A percentile compares a stretch with the other conserved stretches of the same genome.
These are phyloP conservation scores for Cylindrotheca closterium DNA, from an alignment of 108 stramenopile species.

Conservation along the genomic window DNA sequence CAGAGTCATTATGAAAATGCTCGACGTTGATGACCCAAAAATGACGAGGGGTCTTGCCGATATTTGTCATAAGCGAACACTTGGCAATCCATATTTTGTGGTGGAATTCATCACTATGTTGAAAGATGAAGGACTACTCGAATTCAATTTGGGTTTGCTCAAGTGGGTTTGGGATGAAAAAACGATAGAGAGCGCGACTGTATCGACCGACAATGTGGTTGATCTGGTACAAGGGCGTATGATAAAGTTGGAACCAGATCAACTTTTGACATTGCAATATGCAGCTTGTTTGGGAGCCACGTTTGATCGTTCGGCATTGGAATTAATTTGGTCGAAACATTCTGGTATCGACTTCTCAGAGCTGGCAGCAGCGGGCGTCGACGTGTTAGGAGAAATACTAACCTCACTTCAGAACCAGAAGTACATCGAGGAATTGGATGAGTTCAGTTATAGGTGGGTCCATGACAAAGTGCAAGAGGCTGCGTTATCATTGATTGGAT, in stretches of 20 bases:
- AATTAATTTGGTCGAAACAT: background rate
- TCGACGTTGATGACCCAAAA: background rate
- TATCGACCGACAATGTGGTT: slow-evolving; percentile 25
- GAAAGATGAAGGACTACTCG: slow-evolving; percentile 7
- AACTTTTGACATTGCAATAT: background rate
- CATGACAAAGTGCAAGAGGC: slow-evolving; percentile 30
- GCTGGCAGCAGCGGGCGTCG: background rate
- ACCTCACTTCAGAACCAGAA: background rate
- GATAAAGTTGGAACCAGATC: slow-evolving; percentile 8
- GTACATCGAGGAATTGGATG: background rate
- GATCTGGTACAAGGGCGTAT: slow-evolving; percentile 39
- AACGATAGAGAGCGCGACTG: slow-evolving; percentile 4
- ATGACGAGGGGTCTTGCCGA: background rate
- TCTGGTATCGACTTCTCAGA: background rate
- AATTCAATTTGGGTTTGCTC: slow-evolving; percentile 13
- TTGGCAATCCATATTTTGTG: slow-evolving; percentile 39
- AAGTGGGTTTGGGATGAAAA: too few relatives aligned
- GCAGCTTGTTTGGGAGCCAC: slow-evolving; percentile 18
- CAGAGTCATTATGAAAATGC: slow-evolving; percentile 3
- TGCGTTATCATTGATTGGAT: slow-evolving; percentile 17
- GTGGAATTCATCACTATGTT: slow-evolving; percentile 21
- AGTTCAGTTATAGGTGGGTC: slow-evolving; percentile 28
- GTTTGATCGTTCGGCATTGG: background rate
- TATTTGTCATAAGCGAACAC: slow-evolving; percentile 20
- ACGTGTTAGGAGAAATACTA: background rate